These are phyloP conservation scores for Actinomucor elegans DNA, from an alignment of 371 early-diverging fungal genomes.

Conservation along the genomic window DNA sequence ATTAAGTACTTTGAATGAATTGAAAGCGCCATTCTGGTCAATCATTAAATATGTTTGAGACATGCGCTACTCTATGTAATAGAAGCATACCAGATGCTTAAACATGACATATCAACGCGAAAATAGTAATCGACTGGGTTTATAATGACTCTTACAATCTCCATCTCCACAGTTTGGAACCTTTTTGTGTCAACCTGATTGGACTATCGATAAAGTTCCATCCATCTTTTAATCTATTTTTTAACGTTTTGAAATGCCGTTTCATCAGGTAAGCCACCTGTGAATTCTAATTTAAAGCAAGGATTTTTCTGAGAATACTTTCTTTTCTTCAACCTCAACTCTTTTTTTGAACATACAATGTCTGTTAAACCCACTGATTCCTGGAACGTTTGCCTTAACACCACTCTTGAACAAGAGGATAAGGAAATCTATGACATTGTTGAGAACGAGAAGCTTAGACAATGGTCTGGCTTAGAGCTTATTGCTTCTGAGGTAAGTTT, in stretches of 20 bases:
- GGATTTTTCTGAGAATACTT: not conserved
- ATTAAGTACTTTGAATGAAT: constrained; percentile 1
- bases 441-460: constrained; percentile 96
- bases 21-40: too few species aligned
- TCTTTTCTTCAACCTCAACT: constrained; percentile 6
- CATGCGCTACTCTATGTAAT: too few species aligned
- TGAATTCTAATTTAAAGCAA: constrained; percentile 11
- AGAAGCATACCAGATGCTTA: too few species aligned
- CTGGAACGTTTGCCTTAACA: constrained; percentile 76
- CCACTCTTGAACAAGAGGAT: constrained; percentile 82
- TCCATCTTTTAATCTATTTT: constrained; percentile 21
- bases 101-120: not conserved
- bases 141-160: constrained; percentile 14
- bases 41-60: too few species aligned
- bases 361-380: constrained; percentile 43
- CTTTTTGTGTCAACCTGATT: constrained; percentile 18
- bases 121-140: not conserved
- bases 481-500: constrained; percentile 94
- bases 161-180: not conserved
- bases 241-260: constrained; percentile 5
- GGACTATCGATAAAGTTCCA: constrained; percentile 18
- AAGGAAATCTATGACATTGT: constrained; percentile 92
- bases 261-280: constrained; percentile 17
- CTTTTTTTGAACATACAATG: constrained; percentile 25
- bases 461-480: constrained; percentile 93